Conservation (phyloP, 2,329 filamentous ascomycete genomes). For the Neofusicoccum cordaticola region DNA sequence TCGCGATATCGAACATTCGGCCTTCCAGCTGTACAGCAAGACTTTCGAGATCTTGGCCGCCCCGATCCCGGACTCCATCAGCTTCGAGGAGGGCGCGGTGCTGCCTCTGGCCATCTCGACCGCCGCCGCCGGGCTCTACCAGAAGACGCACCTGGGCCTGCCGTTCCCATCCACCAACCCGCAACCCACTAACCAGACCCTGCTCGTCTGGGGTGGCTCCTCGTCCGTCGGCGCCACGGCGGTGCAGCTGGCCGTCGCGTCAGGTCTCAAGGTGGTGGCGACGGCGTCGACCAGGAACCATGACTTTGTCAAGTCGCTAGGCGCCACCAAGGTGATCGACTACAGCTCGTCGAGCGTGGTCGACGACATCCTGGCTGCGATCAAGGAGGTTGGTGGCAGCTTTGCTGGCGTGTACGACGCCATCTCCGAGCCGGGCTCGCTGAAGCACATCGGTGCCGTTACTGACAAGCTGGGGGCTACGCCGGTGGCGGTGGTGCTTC, state of each 20-base stretch:
- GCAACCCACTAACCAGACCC: slow-evolving; percentile 33
- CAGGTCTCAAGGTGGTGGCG: slow-evolving; percentile 33
- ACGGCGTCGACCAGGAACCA: slow-evolving; percentile 33
- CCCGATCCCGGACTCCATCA: slow-evolving; percentile 38
- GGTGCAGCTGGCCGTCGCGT: slow-evolving; percentile 36
- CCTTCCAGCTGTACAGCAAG: slow-evolving; percentile 36
- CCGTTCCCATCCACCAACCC: slow-evolving; percentile 35
- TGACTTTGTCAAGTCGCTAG: slow-evolving; percentile 28
- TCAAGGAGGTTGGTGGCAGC: slow-evolving; percentile 30
- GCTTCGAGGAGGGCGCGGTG: slow-evolving; percentile 40
- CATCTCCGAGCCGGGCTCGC: slow-evolving; percentile 19
- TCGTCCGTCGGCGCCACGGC: slow-evolving; percentile 34
- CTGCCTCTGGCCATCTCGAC: slow-evolving; percentile 47
- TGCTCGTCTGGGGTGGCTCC: slow-evolving; percentile 39
- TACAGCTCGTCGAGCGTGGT: slow-evolving; percentile 33
- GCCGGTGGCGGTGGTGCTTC: background rate
- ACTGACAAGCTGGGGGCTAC: background rate
- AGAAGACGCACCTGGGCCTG: slow-evolving; percentile 38
- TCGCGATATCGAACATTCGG: slow-evolving; percentile 23
- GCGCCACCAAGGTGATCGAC: slow-evolving; percentile 32
- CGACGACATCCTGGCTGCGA: slow-evolving; percentile 36
- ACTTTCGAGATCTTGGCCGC: slow-evolving; percentile 30
- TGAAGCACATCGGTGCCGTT: background rate
- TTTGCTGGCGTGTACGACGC: slow-evolving; percentile 43
- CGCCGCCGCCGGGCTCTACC: slow-evolving; percentile 43